Evolutionary conservation across 2,329 filamentous ascomycete species (phyloP).

Genomic region (Aspergillus sp.): DNA sequence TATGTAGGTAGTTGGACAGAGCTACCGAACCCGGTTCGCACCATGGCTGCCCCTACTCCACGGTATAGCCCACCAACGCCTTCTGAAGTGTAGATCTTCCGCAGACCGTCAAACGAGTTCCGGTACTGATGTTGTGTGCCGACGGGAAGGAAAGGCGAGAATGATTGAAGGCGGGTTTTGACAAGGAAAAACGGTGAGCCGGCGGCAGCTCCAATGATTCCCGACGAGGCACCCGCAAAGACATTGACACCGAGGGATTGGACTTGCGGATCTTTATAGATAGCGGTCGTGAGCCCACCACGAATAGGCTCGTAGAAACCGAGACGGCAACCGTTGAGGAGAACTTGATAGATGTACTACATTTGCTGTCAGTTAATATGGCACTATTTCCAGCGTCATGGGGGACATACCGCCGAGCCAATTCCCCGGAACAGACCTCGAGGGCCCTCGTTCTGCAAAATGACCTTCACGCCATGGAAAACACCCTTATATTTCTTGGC

Average conservation of each 20-base stretch:
- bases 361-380: conserved; percentile 8
- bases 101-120: conserved; percentile 79
- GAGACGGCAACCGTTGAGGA: conserved; percentile 92
- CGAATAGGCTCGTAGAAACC: conserved; percentile 98
- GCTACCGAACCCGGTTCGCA: conserved; percentile 91
- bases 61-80: conserved; percentile 82
- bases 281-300: conserved; percentile 63
- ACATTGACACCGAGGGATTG: conserved; percentile 92
- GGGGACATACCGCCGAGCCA: conserved; percentile 66
- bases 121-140: conserved; percentile 95
- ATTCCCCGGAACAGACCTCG: conserved; percentile 84
- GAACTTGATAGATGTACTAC: conserved; percentile 89
- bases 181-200: conserved; percentile 97
- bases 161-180: conserved; percentile 94
- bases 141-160: conserved; percentile 85
- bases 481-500: conserved; percentile 88
- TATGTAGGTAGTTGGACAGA: conserved; percentile 97
- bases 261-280: conserved; percentile 70
- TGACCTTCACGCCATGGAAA: conserved; percentile 85
- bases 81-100: conserved; percentile 74
- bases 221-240: conserved; percentile 84
- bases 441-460: conserved; percentile 85
- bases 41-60: conserved; percentile 90
- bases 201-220: conserved; percentile 86
- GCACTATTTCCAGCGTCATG: not conserved